Conservation (phyloP, 805 yeast species). For the Ogataea henricii region DNA sequence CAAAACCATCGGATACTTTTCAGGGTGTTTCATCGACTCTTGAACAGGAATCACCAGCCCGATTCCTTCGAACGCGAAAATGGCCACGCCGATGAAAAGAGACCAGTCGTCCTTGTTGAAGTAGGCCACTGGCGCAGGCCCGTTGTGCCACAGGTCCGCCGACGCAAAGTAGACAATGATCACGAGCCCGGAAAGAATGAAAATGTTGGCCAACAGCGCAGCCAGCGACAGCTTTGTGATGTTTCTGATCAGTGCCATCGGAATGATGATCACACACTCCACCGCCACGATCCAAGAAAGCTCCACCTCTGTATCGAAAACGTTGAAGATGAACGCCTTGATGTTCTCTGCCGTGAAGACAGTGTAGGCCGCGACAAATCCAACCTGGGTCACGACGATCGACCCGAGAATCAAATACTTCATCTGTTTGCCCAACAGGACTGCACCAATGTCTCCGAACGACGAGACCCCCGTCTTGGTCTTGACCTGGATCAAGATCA, state of each 20-base stretch:
- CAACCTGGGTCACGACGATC: constrained; percentile 70
- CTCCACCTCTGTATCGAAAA: constrained; percentile 43
- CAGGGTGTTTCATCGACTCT: constrained; percentile 77
- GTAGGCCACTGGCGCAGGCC: constrained; percentile 52
- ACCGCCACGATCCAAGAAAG: constrained; percentile 49
- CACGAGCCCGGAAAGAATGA: constrained; percentile 64
- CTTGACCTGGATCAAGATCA: constrained; percentile 61
- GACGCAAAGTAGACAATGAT: constrained; percentile 62
- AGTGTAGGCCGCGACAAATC: constrained; percentile 79
- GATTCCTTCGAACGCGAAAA: constrained; percentile 87
- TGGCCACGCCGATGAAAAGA: constrained; percentile 78
- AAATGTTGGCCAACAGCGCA: constrained; percentile 70
- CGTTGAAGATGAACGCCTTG: constrained; percentile 58
- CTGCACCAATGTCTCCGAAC: constrained; percentile 76
- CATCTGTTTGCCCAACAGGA: constrained; percentile 64
- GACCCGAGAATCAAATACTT: constrained; percentile 64
- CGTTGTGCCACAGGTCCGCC: constrained; percentile 44
- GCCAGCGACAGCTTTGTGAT: constrained; percentile 73
- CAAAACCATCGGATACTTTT: constrained; percentile 67
- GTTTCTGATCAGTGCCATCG: constrained; percentile 72
- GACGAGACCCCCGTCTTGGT: constrained; percentile 62
- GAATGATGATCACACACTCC: constrained; percentile 62
- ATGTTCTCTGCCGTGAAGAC: constrained; percentile 77
- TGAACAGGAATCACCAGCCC: constrained; percentile 82
- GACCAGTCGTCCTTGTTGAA: constrained; percentile 65